phyloP scores from a whole-genome alignment of 129 eudicot species.

The Arctium minus region DNA sequence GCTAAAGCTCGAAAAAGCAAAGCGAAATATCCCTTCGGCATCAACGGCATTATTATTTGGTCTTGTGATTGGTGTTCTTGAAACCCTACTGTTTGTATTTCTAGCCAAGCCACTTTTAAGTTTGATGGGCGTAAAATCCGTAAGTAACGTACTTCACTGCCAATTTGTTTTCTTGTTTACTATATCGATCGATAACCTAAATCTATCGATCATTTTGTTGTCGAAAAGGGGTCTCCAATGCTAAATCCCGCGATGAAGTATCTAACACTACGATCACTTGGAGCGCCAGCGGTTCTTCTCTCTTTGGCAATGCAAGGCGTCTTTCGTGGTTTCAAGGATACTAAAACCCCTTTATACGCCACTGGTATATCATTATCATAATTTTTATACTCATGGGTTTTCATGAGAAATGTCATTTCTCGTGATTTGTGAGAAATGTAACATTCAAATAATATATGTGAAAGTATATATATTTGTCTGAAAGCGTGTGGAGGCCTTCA shows the following conservation, averaged over 20 bases:
- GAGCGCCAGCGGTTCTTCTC: constrained; percentile 54
- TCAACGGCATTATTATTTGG: constrained; percentile 66
- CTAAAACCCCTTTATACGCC: constrained; percentile 53
- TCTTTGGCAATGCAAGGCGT: constrained; percentile 58
- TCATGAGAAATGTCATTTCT: too few relatives aligned
- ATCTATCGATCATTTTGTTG: not conserved
- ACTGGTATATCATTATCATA: constrained; percentile 40
- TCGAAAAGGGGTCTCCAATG: constrained; percentile 37
- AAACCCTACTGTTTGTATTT: constrained; percentile 44
- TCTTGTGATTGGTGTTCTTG: constrained; percentile 55
- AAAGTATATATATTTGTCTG: too few relatives aligned
- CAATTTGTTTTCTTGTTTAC: not conserved
- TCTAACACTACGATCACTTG: constrained; percentile 40
- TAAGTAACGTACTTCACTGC: constrained; percentile 27
- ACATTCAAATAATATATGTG: too few relatives aligned
- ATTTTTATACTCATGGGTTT: not conserved
- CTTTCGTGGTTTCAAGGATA: constrained; percentile 50
- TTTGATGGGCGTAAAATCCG: constrained; percentile 66
- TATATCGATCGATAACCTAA: not conserved
- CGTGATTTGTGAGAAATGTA: too few relatives aligned
- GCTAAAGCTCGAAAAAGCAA: constrained; percentile 11
- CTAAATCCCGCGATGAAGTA: constrained; percentile 38
- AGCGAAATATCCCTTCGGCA: constrained; percentile 67
- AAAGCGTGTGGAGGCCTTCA: too few relatives aligned
- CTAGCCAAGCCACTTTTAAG: constrained; percentile 53